phyloP scores from a whole-genome alignment of 2,329 filamentous ascomycete genomes.

The Phialophora verrucosa region DNA sequence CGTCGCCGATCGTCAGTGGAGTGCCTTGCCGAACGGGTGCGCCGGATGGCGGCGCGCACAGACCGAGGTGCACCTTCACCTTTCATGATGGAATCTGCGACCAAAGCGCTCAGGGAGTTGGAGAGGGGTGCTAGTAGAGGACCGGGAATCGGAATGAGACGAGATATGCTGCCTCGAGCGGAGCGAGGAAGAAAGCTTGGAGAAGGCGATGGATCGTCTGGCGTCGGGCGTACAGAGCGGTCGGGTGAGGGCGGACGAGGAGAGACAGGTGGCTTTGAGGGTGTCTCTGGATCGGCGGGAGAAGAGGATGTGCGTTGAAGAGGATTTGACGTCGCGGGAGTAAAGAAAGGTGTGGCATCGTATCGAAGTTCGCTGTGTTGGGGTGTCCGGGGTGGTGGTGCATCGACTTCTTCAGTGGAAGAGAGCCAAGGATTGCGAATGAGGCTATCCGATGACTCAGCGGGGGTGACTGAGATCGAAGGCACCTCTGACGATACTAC shows the following conservation, averaged over 20 bases:
- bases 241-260: constrained; percentile 35
- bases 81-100: constrained; percentile 68
- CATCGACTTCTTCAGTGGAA: constrained; percentile 30
- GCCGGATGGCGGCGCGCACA: constrained; percentile 28
- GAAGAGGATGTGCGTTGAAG: constrained; percentile 31
- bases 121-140: constrained; percentile 66
- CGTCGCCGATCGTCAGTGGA: constrained; percentile 25
- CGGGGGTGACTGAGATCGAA: constrained; percentile 37
- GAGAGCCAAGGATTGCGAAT: constrained; percentile 31
- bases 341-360: constrained; percentile 34
- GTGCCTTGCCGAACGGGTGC: constrained; percentile 31
- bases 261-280: constrained; percentile 24
- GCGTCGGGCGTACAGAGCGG: constrained; percentile 15
- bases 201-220: constrained; percentile 37
- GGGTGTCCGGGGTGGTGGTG: constrained; percentile 31
- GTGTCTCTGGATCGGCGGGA: constrained; percentile 34
- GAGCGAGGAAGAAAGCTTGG: constrained; percentile 45
- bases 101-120: constrained; percentile 65
- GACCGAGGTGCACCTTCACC: constrained; percentile 50
- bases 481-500: constrained; percentile 33
- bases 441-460: constrained; percentile 27
- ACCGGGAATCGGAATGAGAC: constrained; percentile 61
- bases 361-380: constrained; percentile 15
- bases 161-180: constrained; percentile 48
- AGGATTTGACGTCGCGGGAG: constrained; percentile 31